Evolutionary conservation across 2,329 filamentous ascomycete species (phyloP).

Genomic region (Shiraia sp.): DNA sequence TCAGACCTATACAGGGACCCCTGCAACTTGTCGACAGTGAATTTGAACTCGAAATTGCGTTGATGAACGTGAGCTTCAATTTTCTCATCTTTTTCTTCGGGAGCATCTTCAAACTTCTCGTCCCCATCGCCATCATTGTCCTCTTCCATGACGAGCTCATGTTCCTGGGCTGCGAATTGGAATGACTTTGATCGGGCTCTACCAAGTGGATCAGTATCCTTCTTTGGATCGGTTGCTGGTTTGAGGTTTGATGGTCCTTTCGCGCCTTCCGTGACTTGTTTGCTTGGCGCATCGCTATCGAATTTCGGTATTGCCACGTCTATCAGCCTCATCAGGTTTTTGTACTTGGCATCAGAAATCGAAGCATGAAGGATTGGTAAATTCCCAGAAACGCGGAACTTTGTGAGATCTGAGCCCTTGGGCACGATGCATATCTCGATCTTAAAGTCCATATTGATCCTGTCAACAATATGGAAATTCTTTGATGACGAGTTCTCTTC

Average conservation of each 20-base stretch:
- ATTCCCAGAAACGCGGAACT: conserved; percentile 87
- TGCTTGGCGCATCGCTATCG: conserved; percentile 52
- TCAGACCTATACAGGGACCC: conserved; percentile 91
- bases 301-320: conserved; percentile 93
- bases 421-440: conserved; percentile 98
- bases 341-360: conserved; percentile 95
- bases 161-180: conserved; percentile 70
- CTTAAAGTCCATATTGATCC: conserved; percentile 95
- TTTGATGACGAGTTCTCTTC: conserved; percentile 67
- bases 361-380: conserved; percentile 89
- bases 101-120: conserved; percentile 69
- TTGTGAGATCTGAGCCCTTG: conserved; percentile 89
- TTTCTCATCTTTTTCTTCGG: conserved; percentile 57
- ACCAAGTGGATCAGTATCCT: conserved; percentile 43
- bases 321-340: conserved; percentile 92
- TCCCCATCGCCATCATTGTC: conserved; percentile 66
- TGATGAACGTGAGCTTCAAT: conserved; percentile 70
- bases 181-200: conserved; percentile 72
- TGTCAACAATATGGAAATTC: conserved; percentile 87
- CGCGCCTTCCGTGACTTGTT: conserved; percentile 40
- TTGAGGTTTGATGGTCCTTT: conserved; percentile 45
- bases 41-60: conserved; percentile 93
- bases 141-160: conserved; percentile 79
- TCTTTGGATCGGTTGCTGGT: conserved; percentile 32
- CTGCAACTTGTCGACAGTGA: conserved; percentile 91